Evolutionary conservation across 2,329 filamentous ascomycete species (phyloP), one percentile per base, ranked within the genome.

Genomic region (Colletotrichum tropicicola): DNA sequence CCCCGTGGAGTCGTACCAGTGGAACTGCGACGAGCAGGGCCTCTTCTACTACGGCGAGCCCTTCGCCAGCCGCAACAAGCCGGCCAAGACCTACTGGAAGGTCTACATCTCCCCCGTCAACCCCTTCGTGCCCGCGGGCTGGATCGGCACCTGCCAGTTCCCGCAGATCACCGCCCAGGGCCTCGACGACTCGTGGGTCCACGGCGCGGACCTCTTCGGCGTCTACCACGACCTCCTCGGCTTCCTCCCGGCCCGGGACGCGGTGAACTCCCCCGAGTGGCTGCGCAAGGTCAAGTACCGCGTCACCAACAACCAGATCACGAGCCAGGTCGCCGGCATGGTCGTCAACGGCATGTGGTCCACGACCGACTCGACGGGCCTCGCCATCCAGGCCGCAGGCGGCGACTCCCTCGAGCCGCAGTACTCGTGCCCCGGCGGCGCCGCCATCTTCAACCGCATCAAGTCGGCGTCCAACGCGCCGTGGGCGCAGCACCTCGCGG

Each of bases 271-370:
- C 23, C 39, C 76, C 12, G 73, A 83, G 27, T 82, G 80, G 79
- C 68, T 70, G 5, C 68, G 70, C 8, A 80, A 80, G 15, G 82
- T 92, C 32, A 77, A 76, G 51, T 95, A 90, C 76, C 85, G 92
- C 56, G 92, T 95, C 10, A 94, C 92, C 0, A 92, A 92, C 74
- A 96, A 96, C 76, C 83, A 89, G 53, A 95, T 97, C 72, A 96
- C 93, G 2, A 91, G 87, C 71, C 91, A 96, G 76, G 92, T 95
- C 15, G 91, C 91, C 10, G 87, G 90, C 59, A 92, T 93, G 87
- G 75, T 95, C 6, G 83, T 93, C 58, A 80, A 85, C 59, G 92
- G 90, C 61, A 93, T 93, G 89, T 91, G 87, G 77, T 78, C 78
- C 0, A 75, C 77, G 0, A 73, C 77, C 0, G 74, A 75, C 0